Evolutionary conservation across 2,329 filamentous ascomycete genomes (phyloP).

Genomic region (Neonectria magnoliae): DNA sequence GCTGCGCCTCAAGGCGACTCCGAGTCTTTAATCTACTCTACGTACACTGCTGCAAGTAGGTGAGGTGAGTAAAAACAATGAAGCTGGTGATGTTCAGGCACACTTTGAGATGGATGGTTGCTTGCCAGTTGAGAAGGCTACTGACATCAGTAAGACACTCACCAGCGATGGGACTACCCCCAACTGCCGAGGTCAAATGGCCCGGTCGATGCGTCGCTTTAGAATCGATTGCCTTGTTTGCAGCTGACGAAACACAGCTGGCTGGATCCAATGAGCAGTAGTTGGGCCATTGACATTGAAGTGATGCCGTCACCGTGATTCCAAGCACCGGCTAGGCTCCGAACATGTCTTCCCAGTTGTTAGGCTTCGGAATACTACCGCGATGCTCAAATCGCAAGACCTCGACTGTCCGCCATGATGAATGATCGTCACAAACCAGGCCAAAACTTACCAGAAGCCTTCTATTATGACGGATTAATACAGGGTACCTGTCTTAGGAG

Average conservation of each 20-base stretch:
- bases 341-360: neutral
- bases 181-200: neutral
- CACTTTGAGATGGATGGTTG: neutral
- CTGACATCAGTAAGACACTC: neutral
- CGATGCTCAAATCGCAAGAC: too few species aligned
- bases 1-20: constrained; percentile 23
- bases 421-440: neutral
- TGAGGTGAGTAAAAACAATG: neutral
- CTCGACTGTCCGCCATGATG: neutral
- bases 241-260: neutral
- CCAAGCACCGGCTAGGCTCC: neutral
- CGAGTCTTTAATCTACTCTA: neutral
- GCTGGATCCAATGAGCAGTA: neutral
- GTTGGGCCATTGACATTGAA: neutral
- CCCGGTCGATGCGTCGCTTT: neutral
- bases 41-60: neutral
- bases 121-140: neutral
- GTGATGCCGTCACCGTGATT: neutral
- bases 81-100: neutral
- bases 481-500: neutral
- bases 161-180: too few species aligned
- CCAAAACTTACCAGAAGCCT: neutral
- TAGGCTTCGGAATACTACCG: neutral
- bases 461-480: neutral
- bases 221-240: neutral